Base-by-base conservation (phyloP, 1,284 basidiomycete genomes). In the Microbotryomycetes sp. region DNA sequence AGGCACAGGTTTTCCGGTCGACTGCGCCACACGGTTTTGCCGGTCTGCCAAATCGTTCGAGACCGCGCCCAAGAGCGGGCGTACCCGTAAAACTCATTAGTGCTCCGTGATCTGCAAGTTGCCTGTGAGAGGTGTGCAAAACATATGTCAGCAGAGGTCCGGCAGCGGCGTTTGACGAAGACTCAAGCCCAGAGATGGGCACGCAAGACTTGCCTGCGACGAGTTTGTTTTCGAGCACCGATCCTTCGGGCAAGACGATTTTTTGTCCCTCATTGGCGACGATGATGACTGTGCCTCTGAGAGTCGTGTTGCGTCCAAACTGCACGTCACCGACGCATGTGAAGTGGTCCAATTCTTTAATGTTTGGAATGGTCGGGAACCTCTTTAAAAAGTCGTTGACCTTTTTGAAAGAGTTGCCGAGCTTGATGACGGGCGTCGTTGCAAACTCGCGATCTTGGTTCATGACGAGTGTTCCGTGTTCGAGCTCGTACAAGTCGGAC, bases 341-440 rank as follows among this genome's bases (percentile, higher is more conserved):
- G 73, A 97, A 81, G 77, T 97, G 93, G 78, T 97, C 94, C 60
- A 97, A 82, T 55, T 71, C 70, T 67, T 89, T 79, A 70, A 94
- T 89, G 76, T 87, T 87, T 54, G 94, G 93, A 71, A 97, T 94
- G 77, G 87, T 89, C 84, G 93, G 96, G 86, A 94, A 94, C 52
- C 91, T 83, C 78, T 92, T 93, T 80, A 97, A 91, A 83, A 97
- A 97, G 76, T 92, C 86, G 71, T 89, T 87, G 16, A 97, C 96
- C 88, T 91, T 82, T 75, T 82, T 79, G 73, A 80, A 78, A 53
- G 74, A 74, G 68, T 72, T 70, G n/a, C 69, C 67, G 45, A 71
- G 61, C 59, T 97, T 97, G 81, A 99, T 91, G 60, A 97, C 94
- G 26, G 96, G 94, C 3, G 91, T 97, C 49, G 87, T 91, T 66